Conservation (phyloP, 805 yeast species). For the Zygosaccharomyces gambellarensis region DNA sequence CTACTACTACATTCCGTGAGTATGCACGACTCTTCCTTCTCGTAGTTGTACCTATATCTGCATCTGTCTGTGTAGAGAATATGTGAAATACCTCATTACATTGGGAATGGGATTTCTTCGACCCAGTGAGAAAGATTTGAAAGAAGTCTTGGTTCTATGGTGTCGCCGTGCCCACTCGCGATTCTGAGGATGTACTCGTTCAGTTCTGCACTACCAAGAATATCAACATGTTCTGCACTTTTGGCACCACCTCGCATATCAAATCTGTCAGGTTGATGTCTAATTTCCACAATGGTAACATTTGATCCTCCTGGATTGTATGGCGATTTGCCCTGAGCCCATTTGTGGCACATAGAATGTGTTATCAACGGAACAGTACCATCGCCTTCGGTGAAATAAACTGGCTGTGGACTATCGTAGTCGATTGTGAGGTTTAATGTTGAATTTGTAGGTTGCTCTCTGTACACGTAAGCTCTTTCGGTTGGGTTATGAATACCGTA, state of each 20-base stretch:
- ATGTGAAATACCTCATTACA: conserved; percentile 12
- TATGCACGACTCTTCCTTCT: background rate
- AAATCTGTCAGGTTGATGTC: conserved; percentile 87
- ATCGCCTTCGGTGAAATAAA: conserved; percentile 85
- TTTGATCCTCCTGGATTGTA: conserved; percentile 73
- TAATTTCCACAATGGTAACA: conserved; percentile 83
- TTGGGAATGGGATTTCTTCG: conserved; percentile 45
- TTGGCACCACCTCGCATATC: conserved; percentile 97
- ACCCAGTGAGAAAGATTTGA: conserved; percentile 65
- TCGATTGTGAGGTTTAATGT: conserved; percentile 71
- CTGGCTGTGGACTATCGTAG: conserved; percentile 56
- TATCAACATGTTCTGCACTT: conserved; percentile 97
- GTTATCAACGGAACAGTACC: conserved; percentile 89
- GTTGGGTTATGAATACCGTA: conserved; percentile 98
- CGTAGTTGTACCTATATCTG: background rate
- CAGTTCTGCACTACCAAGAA: conserved; percentile 85
- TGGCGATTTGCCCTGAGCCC: conserved; percentile 62
- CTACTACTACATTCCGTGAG: conserved; percentile 1
- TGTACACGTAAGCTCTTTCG: conserved; percentile 86
- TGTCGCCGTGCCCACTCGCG: conserved; percentile 74
- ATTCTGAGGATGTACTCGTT: conserved; percentile 80
- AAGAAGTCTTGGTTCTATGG: conserved; percentile 53
- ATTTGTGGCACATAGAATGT: conserved; percentile 86
- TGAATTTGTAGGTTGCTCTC: conserved; percentile 52
- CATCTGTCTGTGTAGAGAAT: background rate